phyloP scores from a whole-genome alignment of 192 early-diverging fungal species.

The Umbelopsis isabellina region DNA sequence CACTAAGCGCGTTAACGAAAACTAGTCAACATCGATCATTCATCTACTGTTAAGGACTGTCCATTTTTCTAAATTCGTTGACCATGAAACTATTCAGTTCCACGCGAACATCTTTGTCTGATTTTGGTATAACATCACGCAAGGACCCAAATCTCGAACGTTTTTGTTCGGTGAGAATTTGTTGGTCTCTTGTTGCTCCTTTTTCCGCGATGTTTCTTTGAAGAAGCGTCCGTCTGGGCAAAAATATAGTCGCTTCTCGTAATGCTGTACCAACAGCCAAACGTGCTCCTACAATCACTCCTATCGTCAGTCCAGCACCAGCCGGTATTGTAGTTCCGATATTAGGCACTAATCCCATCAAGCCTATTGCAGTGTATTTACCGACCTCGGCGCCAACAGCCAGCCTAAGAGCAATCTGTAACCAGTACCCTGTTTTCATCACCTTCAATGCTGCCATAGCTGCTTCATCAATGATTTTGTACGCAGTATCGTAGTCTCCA shows the following conservation, averaged over 20 bases:
- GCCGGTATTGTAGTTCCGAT: conserved; percentile 5
- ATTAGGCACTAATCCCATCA: conserved; percentile 5
- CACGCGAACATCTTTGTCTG: conserved; percentile 12
- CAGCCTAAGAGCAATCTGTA: conserved; percentile 14
- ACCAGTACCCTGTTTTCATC: conserved; percentile 12
- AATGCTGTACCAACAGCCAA: conserved; percentile 6
- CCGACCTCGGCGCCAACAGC: conserved; percentile 12
- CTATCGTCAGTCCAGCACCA: background rate
- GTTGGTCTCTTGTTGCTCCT: conserved; percentile 9
- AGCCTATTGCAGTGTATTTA: conserved; percentile 15
- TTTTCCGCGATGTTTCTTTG: conserved; percentile 14
- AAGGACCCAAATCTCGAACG: conserved; percentile 1
- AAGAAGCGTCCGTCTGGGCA: background rate
- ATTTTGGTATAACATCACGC: conserved; percentile 5
- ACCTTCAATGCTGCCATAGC: conserved; percentile 3
- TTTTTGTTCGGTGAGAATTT: background rate
- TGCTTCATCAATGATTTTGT: conserved; percentile 13
- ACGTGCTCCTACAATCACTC: background rate
- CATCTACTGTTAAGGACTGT: background rate
- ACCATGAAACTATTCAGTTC: conserved; percentile 9
- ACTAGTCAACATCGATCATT: background rate
- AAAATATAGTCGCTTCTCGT: conserved; percentile 10
- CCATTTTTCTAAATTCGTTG: conserved; percentile 11
- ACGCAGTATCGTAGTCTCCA: conserved; percentile 2
- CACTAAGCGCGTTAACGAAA: no score